These are phyloP conservation scores for Azolla pinnata DNA, from an alignment of 75 land plant genomes.

Conservation along the genomic window DNA sequence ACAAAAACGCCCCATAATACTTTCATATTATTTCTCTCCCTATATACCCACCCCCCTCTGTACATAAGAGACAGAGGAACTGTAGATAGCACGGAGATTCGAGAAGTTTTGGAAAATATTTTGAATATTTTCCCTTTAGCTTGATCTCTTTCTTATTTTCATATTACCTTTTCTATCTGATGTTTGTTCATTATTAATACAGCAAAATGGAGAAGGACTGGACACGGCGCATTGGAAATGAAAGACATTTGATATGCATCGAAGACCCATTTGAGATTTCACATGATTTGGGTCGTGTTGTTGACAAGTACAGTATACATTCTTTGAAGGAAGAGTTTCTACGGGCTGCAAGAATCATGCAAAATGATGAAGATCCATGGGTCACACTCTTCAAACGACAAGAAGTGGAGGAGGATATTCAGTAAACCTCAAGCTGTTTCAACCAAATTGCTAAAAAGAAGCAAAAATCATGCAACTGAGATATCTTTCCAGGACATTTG, in stretches of 20 bases:
- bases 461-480: too few species aligned
- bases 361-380: slow-evolving; percentile 61
- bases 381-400: slow-evolving; percentile 62
- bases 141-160: slow-evolving; percentile 11
- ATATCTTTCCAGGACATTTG: too few species aligned
- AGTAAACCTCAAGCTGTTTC: too few species aligned
- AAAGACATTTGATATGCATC: slow-evolving; percentile 93
- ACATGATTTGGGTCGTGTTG: slow-evolving; percentile 94
- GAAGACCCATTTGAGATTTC: slow-evolving; percentile 91
- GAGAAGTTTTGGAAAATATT: too few species aligned
- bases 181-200: slow-evolving; percentile 8
- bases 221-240: slow-evolving; percentile 91
- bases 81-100: too few species aligned
- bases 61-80: too few species aligned
- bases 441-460: too few species aligned
- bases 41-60: too few species aligned
- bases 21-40: too few species aligned
- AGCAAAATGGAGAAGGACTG: slow-evolving; percentile 91
- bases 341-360: slow-evolving; percentile 78
- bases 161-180: neutral
- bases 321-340: slow-evolving; percentile 84
- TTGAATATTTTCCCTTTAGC: too few species aligned
- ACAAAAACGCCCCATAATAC: too few species aligned
- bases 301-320: slow-evolving; percentile 76
- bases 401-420: too few species aligned